Conservation (phyloP, 2,329 filamentous ascomycete genomes). For the Aaosphaeria pasadenensis region DNA sequence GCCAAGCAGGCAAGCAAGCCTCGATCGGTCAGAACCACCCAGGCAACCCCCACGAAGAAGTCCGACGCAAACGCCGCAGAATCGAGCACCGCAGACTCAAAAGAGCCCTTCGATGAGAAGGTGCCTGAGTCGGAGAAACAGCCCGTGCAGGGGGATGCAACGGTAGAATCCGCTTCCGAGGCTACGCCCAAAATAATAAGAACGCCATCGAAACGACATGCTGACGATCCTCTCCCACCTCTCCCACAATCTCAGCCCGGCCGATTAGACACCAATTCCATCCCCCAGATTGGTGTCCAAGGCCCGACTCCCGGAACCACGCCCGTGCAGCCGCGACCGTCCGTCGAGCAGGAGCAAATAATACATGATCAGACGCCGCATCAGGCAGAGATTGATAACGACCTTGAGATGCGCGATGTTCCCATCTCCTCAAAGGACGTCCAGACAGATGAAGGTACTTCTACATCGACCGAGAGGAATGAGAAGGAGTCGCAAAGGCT, state of each 20-base stretch:
- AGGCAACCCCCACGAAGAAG: constrained; percentile 47
- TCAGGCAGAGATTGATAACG: constrained; percentile 50
- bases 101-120: constrained; percentile 47
- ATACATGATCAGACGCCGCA: constrained; percentile 51
- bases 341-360: constrained; percentile 38
- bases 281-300: constrained; percentile 42
- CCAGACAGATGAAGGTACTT: constrained; percentile 34
- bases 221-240: constrained; percentile 27
- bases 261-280: constrained; percentile 25
- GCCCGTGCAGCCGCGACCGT: constrained; percentile 28
- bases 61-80: constrained; percentile 39
- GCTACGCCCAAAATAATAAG: constrained; percentile 25
- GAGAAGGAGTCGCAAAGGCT: constrained; percentile 31
- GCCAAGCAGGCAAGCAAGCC: constrained; percentile 40
- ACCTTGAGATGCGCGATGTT: constrained; percentile 61
- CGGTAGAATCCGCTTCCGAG: constrained; percentile 19
- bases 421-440: constrained; percentile 53
- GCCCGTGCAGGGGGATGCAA: constrained; percentile 17
- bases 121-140: constrained; percentile 21
- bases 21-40: constrained; percentile 42
- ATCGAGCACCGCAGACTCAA: constrained; percentile 45
- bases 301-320: constrained; percentile 45
- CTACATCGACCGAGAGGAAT: constrained; percentile 13
- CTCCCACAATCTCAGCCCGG: constrained; percentile 22
- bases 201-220: constrained; percentile 31